Base-by-base conservation (phyloP, 495 filamentous ascomycete genomes). In the Articulospora tetracladia region DNA sequence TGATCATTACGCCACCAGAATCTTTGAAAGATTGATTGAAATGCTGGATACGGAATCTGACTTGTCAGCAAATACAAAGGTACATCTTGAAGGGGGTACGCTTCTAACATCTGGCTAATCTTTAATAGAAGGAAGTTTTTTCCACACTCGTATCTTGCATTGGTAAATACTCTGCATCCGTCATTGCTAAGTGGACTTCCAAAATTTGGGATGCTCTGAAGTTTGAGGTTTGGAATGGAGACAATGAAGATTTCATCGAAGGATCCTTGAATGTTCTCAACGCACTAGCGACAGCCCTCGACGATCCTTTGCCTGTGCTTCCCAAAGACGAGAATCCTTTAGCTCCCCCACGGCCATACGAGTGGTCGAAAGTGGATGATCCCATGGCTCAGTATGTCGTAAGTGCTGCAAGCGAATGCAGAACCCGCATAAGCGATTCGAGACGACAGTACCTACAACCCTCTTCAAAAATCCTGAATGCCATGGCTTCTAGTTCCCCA, bases 181-280 rank as follows among this genome's bases (percentile, higher is more conserved):
- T 74, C 12, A 53, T 82, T 4, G 68, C 73, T 4, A 72, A 77
- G 13, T 69, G 74, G 47, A 66, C 72, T 22, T 62, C 72, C 32
- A 76, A 77, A 53, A 71, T 82, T 48, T 84, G 81, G 81, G 71
- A 74, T 44, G 75, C 76, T 1, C 72, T 84, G 44, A 83, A 84
- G 61, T 84, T 81, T 58, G 81, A 84, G 55, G 74, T 84, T n/a
- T 77, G 77, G 50, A 83, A 83, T 48, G 79, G 79, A 4, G 78
- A 80, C 53, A 72, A 78, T 27, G 76, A 77, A 48, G 79, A 82
- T 24, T 76, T 70, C 6, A 77, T 81, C 15, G 69, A 76, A 44
- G 74, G 69, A 3, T 76, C 80, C 10, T 63, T 81, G 7, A 70
- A 77, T 4, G 75, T 80, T 20, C 68, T 84, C 30, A 65, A 70